Evolutionary conservation across 352 stramenopile species (phyloP).

Genomic region (Phytophthora agathidicida): DNA sequence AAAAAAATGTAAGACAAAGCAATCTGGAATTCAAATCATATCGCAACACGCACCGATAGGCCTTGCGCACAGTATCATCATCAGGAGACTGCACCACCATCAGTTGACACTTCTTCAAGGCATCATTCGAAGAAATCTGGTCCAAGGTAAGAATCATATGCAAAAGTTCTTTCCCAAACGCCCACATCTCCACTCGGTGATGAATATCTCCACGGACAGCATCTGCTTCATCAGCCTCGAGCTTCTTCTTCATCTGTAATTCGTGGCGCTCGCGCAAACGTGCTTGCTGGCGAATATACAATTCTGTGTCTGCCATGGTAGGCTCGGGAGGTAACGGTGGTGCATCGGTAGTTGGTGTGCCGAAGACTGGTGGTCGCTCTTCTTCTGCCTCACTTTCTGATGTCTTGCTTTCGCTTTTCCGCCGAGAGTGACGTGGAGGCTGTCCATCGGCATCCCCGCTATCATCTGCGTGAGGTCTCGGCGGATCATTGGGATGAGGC

Average conservation of each 20-base stretch:
- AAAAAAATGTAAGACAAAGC: conserved; percentile 5
- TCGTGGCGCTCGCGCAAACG: conserved; percentile 82
- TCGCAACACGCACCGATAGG: conserved; percentile 62
- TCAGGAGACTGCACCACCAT: conserved; percentile 83
- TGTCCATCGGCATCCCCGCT: conserved; percentile 32
- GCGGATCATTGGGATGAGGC: conserved; percentile 27
- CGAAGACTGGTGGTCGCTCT: conserved; percentile 18
- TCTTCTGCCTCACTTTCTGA: conserved; percentile 69
- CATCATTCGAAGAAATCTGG: conserved; percentile 76
- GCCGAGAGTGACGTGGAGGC: conserved; percentile 33
- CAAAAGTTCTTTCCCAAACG: conserved; percentile 81
- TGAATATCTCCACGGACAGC: conserved; percentile 80
- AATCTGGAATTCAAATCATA: background rate
- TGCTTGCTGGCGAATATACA: conserved; percentile 86
- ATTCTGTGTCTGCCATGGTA: conserved; percentile 69
- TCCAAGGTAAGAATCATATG: conserved; percentile 89
- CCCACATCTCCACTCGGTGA: conserved; percentile 80
- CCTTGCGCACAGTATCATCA: conserved; percentile 83
- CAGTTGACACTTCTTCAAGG: conserved; percentile 75
- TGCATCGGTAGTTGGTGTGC: conserved; percentile 23
- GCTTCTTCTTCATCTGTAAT: conserved; percentile 81
- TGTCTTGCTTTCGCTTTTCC: conserved; percentile 56
- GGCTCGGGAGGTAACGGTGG: conserved; percentile 77
- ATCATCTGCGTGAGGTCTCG: conserved; percentile 37
- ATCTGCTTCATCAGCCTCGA: conserved; percentile 82